Conservation (phyloP, 2,329 filamentous ascomycete species). For the Chrysoporthe cubensis region DNA sequence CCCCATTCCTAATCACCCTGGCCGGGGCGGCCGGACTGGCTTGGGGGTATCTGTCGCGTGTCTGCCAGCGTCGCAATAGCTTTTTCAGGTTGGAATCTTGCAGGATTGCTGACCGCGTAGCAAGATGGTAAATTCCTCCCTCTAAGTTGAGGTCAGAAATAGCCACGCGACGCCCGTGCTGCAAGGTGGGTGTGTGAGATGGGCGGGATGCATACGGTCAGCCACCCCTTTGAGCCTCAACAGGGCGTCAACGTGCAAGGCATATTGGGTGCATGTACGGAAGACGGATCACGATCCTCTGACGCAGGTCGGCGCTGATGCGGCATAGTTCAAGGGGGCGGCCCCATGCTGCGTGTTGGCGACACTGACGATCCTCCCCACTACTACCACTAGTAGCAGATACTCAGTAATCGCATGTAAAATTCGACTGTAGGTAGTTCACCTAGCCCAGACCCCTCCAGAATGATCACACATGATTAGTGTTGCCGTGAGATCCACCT, state of each 20-base stretch:
- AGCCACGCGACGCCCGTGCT: conserved; percentile 14
- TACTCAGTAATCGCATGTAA: neutral
- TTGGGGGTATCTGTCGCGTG: neutral
- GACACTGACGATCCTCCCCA: neutral
- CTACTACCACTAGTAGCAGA: neutral
- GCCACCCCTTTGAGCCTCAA: conserved; percentile 27
- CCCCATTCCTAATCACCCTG: neutral
- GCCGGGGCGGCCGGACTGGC: too few species aligned
- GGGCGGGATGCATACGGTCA: conserved; percentile 16
- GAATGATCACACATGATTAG: neutral
- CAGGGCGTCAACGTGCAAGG: neutral
- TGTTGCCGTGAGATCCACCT: neutral
- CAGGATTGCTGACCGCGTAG: conserved; percentile 13
- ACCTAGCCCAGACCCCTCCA: neutral
- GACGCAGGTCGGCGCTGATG: conserved; percentile 1
- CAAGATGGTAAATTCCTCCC: conserved; percentile 12
- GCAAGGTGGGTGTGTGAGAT: neutral
- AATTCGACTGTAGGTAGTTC: neutral
- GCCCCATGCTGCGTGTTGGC: neutral
- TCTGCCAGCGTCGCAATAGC: neutral
- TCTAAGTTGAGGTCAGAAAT: conserved; percentile 15
- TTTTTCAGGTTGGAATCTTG: neutral
- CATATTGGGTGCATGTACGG: neutral
- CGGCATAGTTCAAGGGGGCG: neutral
- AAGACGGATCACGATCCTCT: neutral